Conservation (phyloP, 208 protist genomes). For the Dictyostelium gargantuum region DNA sequence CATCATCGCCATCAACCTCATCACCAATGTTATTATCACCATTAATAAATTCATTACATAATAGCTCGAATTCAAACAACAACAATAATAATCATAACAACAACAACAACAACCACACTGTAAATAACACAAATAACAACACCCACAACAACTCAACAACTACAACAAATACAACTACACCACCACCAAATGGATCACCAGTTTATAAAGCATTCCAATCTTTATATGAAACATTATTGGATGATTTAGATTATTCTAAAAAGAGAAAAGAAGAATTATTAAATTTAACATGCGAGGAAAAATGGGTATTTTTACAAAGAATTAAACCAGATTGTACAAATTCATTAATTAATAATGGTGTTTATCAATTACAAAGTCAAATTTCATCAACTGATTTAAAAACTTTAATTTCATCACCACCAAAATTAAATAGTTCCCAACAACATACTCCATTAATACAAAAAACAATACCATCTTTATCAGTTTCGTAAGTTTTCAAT, state of each 20-base stretch:
- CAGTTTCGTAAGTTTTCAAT: too few species aligned
- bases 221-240: conserved; percentile 17
- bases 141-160: not conserved
- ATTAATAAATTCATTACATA: not conserved
- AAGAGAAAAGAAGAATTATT: conserved; percentile 34
- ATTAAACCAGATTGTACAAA: conserved; percentile 57
- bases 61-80: not conserved
- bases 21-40: not conserved
- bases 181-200: not conserved
- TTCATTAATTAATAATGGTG: conserved; percentile 26
- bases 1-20: not conserved
- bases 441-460: not conserved
- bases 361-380: conserved; percentile 3
- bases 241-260: conserved; percentile 49
- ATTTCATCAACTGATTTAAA: not conserved
- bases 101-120: not conserved
- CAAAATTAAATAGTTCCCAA: conserved; percentile 31
- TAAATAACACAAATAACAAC: not conserved
- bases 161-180: not conserved
- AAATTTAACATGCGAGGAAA: conserved; percentile 18
- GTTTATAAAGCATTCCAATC: conserved; percentile 40
- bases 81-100: not conserved
- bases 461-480: not conserved
- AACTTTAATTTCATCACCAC: conserved; percentile 45
- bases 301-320: conserved; percentile 56